Evolutionary conservation across 2,329 filamentous ascomycete species (phyloP).

Genomic region (Arachnomyces sp.): DNA sequence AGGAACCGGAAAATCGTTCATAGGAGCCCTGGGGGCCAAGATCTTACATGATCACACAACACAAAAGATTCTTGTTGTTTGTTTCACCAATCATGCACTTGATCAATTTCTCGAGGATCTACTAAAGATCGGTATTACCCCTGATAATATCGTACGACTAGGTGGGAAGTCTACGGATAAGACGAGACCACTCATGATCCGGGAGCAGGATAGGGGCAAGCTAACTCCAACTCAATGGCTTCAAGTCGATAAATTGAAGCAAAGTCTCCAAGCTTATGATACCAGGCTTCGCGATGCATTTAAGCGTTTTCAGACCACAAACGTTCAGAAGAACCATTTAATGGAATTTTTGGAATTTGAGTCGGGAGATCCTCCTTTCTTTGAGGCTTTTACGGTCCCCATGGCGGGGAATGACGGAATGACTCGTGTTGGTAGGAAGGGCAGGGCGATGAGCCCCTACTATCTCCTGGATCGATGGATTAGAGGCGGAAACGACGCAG

Average conservation of each 20-base stretch:
- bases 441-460: slow-evolving; percentile 34
- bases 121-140: slow-evolving; percentile 48
- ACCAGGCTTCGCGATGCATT: slow-evolving; percentile 11
- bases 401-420: slow-evolving; percentile 36
- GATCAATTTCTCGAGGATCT: slow-evolving; percentile 61
- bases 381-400: slow-evolving; percentile 50
- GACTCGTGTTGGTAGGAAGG: slow-evolving; percentile 35
- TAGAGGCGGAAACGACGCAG: slow-evolving; percentile 35
- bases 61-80: slow-evolving; percentile 53
- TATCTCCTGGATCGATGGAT: slow-evolving; percentile 52
- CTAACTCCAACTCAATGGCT: slow-evolving; percentile 32
- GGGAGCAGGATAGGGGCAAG: slow-evolving; percentile 26
- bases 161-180: slow-evolving; percentile 49
- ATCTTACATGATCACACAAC: slow-evolving; percentile 43
- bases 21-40: slow-evolving; percentile 57
- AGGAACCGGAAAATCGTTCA: slow-evolving; percentile 69
- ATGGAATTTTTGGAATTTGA: slow-evolving; percentile 45
- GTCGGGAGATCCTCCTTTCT: slow-evolving; percentile 43
- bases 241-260: slow-evolving; percentile 37
- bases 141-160: slow-evolving; percentile 49
- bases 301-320: slow-evolving; percentile 15
- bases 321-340: slow-evolving; percentile 17
- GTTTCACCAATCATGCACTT: slow-evolving; percentile 60
- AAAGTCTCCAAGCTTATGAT: slow-evolving; percentile 25
- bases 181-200: slow-evolving; percentile 44